Base-by-base conservation (phyloP, 1,284 basidiomycete species). In the Irpex sp. region DNA sequence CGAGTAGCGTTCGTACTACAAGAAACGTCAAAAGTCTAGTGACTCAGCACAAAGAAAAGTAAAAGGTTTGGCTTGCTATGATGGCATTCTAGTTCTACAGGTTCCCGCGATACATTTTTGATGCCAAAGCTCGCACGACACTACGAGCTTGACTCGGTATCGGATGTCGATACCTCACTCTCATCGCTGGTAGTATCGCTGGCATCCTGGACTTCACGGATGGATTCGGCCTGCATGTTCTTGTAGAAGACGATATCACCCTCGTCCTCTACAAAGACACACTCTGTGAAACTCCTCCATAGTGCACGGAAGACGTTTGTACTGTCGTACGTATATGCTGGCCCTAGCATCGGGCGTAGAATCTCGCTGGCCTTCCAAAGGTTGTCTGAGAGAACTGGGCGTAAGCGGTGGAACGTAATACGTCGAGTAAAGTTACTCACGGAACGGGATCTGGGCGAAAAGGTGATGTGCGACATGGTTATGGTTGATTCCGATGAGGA, bases 181-280 rank as follows among this genome's bases (percentile, higher is more conserved):
- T 51, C 49, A 9, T 51, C 49, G 11, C 11, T 44, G 15, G 15
- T 26, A 26, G 44, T 47, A 51, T 51, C 19, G 15, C 19, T 26
- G 26, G 26, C 26, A 26, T 26, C 26, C 26, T 26, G 26, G 26
- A 19, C 49, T 8, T 5, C 49, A 21, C 49, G 49, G 13, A 21
- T 8, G 17, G 13, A 8, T 21, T 51, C 49, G 3, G n/a, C 49
- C 5, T 51, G 49, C 49, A 51, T 51, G 73, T 89, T 85, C 77
- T 84, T 85, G 79, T 82, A 90, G 75, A 89, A 89, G 19, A 85
- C 78, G 64, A 89, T 79, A 65, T 84, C 81, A 51, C 83, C 86
- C 60, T 84, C 82, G 69, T 88, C 85, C 70, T 89, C 87, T 64
- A 89, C 79, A 69, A 85, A 89, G 71, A 76, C 71, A 68, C 82